Evolutionary conservation across 345 rosid genomes (phyloP).

Genomic region (Populus davidiana): DNA sequence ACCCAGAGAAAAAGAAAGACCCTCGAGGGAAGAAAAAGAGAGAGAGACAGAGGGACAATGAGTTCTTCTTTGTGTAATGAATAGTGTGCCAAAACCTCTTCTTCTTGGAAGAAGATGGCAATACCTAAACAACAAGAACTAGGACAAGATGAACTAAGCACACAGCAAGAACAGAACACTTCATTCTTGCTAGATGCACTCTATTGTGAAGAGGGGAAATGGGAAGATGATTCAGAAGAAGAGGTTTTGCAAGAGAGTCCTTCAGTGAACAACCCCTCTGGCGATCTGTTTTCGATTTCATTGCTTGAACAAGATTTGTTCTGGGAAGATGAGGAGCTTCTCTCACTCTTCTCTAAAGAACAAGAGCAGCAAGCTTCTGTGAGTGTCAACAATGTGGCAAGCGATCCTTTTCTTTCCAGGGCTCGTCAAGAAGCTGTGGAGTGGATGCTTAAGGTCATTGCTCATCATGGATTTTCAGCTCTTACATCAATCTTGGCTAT

Average conservation of each 20-base stretch:
- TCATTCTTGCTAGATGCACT: constrained; percentile 20
- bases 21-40: constrained; percentile 15
- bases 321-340: constrained; percentile 77
- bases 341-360: constrained; percentile 62
- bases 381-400: constrained; percentile 4
- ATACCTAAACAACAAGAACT: neutral
- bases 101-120: constrained; percentile 37
- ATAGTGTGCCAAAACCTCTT: constrained; percentile 15
- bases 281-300: constrained; percentile 30
- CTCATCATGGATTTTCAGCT: constrained; percentile 25
- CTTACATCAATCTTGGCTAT: constrained; percentile 26
- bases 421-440: constrained; percentile 26
- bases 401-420: constrained; percentile 2
- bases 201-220: constrained; percentile 30
- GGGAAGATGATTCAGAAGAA: constrained; percentile 20
- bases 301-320: constrained; percentile 61
- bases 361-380: constrained; percentile 24
- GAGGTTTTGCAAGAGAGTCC: constrained; percentile 1
- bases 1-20: constrained; percentile 11
- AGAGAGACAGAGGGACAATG: neutral
- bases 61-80: constrained; percentile 19
- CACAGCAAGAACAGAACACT: neutral
- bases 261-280: neutral
- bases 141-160: neutral
- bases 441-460: constrained; percentile 26